phyloP scores from a whole-genome alignment of 345 rosid genomes.

The Populus alba region DNA sequence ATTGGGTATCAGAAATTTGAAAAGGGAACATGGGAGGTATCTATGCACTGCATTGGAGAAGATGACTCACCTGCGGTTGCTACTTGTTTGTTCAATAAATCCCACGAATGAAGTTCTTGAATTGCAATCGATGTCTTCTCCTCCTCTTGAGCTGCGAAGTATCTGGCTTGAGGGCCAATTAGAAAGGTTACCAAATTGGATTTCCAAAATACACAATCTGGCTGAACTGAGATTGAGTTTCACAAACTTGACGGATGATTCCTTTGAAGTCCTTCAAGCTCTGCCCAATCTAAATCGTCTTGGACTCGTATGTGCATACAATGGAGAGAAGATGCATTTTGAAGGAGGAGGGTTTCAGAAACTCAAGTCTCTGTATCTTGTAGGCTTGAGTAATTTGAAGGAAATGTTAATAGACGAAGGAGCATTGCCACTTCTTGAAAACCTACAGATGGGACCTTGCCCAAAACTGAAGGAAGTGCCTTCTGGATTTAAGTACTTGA shows the following conservation, averaged over 20 bases:
- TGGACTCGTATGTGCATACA: background rate
- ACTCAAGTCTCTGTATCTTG: background rate
- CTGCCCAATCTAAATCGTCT: background rate
- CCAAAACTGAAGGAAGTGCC: background rate
- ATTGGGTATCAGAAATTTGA: background rate
- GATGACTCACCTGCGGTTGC: background rate
- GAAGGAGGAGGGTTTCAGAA: background rate
- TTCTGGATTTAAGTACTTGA: background rate
- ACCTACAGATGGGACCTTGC: background rate
- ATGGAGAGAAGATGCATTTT: background rate
- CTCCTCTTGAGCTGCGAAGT: background rate
- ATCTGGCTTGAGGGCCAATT: background rate
- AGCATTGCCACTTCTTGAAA: constrained; percentile 4
- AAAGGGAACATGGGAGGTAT: background rate
- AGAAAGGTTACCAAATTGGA: background rate
- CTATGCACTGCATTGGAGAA: background rate
- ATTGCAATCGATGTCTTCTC: background rate
- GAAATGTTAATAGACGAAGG: background rate
- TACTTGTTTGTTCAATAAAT: background rate
- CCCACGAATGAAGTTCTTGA: background rate
- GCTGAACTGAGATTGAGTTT: background rate
- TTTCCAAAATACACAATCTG: background rate
- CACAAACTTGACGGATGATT: background rate
- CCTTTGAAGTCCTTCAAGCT: background rate
- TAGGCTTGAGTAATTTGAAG: background rate